phyloP scores from a whole-genome alignment of 2,329 filamentous ascomycete genomes.

The Neonectria neomacrospora region DNA sequence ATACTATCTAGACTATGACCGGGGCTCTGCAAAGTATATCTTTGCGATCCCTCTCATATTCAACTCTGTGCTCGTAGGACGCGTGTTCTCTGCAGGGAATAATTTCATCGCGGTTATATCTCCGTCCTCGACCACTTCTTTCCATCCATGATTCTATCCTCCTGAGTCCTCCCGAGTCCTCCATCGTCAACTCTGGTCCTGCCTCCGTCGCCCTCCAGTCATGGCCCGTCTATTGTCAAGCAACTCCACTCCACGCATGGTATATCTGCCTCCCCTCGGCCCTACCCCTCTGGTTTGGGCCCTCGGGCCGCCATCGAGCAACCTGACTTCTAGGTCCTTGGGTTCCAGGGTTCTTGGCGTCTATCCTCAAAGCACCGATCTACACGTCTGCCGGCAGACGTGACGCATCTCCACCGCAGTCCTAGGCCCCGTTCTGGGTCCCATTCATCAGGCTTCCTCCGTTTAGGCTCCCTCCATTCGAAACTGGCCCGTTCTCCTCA shows the following conservation, averaged over 20 bases:
- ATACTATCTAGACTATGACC: not conserved
- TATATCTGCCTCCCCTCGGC: conserved; percentile 27
- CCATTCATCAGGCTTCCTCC: conserved; percentile 23
- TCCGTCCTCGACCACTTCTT: conserved; percentile 9
- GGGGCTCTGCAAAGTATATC: not conserved
- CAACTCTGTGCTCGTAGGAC: conserved; percentile 11
- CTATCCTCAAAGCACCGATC: conserved; percentile 1
- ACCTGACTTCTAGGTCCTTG: not conserved
- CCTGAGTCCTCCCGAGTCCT: not conserved
- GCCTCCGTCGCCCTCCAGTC: not conserved
- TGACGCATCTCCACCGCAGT: conserved; percentile 24
- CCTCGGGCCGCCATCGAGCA: conserved; percentile 10
- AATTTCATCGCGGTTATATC: conserved; percentile 20
- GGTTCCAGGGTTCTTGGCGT: conserved; percentile 1
- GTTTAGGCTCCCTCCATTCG: not conserved
- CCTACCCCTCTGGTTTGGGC: not conserved
- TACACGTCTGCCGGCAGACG: conserved; percentile 1
- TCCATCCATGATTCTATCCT: not conserved
- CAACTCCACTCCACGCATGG: conserved; percentile 30
- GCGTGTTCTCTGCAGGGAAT: conserved; percentile 1
- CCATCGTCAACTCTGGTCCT: conserved; percentile 8
- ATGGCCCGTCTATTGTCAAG: conserved; percentile 27
- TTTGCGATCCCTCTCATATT: conserved; percentile 1
- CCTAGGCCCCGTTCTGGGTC: conserved; percentile 17
- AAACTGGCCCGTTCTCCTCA: conserved; percentile 30